phyloP scores from a whole-genome alignment of 352 stramenopile genomes.

The Elongisporangium senticosum region DNA sequence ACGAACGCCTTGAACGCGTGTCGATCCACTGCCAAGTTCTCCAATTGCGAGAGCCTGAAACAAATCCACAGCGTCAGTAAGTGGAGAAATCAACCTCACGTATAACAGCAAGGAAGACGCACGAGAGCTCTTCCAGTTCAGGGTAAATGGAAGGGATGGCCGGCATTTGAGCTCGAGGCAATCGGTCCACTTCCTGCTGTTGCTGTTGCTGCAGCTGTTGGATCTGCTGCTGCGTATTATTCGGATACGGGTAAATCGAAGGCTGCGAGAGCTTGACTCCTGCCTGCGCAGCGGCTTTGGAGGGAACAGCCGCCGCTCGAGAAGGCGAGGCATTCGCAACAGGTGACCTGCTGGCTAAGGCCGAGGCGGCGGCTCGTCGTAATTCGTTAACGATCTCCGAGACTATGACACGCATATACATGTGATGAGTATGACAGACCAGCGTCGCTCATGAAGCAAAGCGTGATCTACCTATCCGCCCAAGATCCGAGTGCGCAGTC shows the following conservation, averaged over 20 bases:
- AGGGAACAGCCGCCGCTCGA: slow-evolving; percentile 12
- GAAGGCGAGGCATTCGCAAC: slow-evolving; percentile 7
- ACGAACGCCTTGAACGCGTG: slow-evolving; percentile 59
- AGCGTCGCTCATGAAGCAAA: no score
- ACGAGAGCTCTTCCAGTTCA: slow-evolving; percentile 76
- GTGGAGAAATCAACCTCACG: slow-evolving; percentile 1
- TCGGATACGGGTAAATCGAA: slow-evolving; percentile 20
- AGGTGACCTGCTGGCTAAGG: slow-evolving; percentile 12
- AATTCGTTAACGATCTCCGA: slow-evolving; percentile 67
- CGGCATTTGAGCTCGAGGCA: slow-evolving; percentile 70
- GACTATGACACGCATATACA: slow-evolving; percentile 31
- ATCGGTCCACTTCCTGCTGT: slow-evolving; percentile 24
- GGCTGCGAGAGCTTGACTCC: slow-evolving; percentile 16
- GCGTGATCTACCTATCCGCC: slow-evolving; percentile 40
- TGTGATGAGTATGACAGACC: not conserved
- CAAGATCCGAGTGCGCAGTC: slow-evolving; percentile 79
- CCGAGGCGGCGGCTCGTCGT: slow-evolving; percentile 13
- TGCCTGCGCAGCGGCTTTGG: slow-evolving; percentile 12
- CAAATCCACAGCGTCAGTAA: not conserved
- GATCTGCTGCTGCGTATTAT: slow-evolving; percentile 14
- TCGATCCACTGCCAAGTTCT: slow-evolving; percentile 55
- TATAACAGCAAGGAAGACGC: slow-evolving; percentile 16
- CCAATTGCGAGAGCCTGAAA: slow-evolving; percentile 46
- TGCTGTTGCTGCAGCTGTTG: slow-evolving; percentile 26
- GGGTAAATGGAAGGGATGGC: slow-evolving; percentile 68